A percentile compares a stretch with the other conserved stretches of the same genome.
These are phyloP conservation scores for Forsythia viridissima DNA, from an alignment of 257 asterid genomes.

Conservation along the genomic window DNA sequence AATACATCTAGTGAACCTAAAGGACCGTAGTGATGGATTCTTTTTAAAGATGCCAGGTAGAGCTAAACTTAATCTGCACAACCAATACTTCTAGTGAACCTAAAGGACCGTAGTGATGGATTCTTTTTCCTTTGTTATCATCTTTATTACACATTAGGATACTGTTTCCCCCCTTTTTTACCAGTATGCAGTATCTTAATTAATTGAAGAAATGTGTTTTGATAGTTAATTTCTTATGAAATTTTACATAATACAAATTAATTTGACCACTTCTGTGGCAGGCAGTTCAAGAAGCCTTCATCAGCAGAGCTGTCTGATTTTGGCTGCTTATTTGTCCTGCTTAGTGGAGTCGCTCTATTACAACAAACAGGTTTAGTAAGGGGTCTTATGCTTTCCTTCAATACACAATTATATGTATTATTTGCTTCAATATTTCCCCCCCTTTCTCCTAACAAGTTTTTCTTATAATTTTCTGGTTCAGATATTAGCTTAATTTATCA, in stretches of 20 bases:
- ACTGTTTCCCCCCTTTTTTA: no score
- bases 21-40: neutral
- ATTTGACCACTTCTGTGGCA: conserved; percentile 80
- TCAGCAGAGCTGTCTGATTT: conserved; percentile 87
- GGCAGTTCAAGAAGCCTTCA: conserved; percentile 94
- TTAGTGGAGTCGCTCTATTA: conserved; percentile 74
- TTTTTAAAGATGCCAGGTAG: neutral
- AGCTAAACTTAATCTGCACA: neutral
- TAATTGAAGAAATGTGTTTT: neutral
- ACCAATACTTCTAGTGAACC: neutral
- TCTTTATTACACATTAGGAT: neutral
- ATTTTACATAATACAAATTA: conserved; percentile 40
- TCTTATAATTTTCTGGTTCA: conserved; percentile 35
- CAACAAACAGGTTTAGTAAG: conserved; percentile 81
- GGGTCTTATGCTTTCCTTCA: conserved; percentile 1
- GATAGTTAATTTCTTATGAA: neutral
- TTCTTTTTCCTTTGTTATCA: neutral
- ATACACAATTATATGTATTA: neutral
- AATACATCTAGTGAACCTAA: neutral
- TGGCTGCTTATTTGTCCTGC: conserved; percentile 76
- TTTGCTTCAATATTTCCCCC: neutral
- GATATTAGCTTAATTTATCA: conserved; percentile 98
- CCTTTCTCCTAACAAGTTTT: neutral
- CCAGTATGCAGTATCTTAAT: neutral
- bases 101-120: neutral